A percentile compares a stretch with the other conserved stretches of the same genome.
Evolutionary conservation across 805 yeast genomes (phyloP).

Genomic region (Ascoidea asiatica): DNA sequence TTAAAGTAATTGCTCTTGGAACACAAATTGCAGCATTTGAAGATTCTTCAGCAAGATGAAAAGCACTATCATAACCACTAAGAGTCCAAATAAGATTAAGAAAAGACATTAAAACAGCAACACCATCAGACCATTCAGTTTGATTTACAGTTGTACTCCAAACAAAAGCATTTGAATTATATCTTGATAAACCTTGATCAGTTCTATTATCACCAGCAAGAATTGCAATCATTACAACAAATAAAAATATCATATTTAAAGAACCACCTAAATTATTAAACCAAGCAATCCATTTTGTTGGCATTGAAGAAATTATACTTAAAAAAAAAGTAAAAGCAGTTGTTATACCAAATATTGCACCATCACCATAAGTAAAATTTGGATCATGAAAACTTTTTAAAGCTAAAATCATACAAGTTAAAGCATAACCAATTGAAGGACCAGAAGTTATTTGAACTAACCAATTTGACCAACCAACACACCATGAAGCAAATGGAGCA

Average conservation of each 20-base stretch:
- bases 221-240: conserved; percentile 38
- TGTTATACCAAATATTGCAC: conserved; percentile 38
- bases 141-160: conserved; percentile 39
- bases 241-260: conserved; percentile 34
- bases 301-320: conserved; percentile 34
- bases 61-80: conserved; percentile 56
- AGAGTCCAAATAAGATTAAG: conserved; percentile 62
- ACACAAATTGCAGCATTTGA: conserved; percentile 42
- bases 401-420: conserved; percentile 44
- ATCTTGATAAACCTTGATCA: conserved; percentile 26
- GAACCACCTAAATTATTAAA: conserved; percentile 37
- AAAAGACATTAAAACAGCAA: conserved; percentile 55
- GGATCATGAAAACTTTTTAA: conserved; percentile 28
- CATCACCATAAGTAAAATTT: conserved; percentile 26
- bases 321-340: conserved; percentile 36
- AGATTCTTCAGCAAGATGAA: conserved; percentile 60
- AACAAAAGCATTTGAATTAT: conserved; percentile 32
- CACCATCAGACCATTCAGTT: conserved; percentile 51
- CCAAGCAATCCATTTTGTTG: conserved; percentile 39
- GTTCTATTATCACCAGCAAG: conserved; percentile 33
- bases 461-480: conserved; percentile 54
- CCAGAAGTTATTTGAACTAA: conserved; percentile 49
- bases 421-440: conserved; percentile 44
- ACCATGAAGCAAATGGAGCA: conserved; percentile 45
- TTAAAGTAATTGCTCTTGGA: conserved; percentile 48